Evolutionary conservation across 2,329 filamentous ascomycete genomes (phyloP).

Genomic region (Aureobasidium sp.): DNA sequence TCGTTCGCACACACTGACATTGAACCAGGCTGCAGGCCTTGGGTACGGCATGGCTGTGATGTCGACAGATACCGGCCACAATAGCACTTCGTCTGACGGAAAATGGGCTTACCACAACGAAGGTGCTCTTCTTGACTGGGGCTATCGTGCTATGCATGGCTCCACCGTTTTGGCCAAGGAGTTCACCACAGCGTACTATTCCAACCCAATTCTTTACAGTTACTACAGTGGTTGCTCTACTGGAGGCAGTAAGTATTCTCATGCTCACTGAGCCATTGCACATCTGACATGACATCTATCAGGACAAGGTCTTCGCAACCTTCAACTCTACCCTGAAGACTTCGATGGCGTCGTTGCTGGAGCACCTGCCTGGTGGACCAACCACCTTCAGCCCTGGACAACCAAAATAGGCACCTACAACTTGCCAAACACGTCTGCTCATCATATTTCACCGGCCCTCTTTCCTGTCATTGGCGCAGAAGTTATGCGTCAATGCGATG

Average conservation of each 20-base stretch:
- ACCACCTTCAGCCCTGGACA: conserved; percentile 40
- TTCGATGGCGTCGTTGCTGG: conserved; percentile 53
- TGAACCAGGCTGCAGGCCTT: conserved; percentile 21
- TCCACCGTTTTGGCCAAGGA: conserved; percentile 43
- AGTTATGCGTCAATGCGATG: conserved; percentile 46
- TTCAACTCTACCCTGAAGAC: conserved; percentile 48
- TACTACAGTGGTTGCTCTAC: conserved; percentile 55
- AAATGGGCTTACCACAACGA: conserved; percentile 34
- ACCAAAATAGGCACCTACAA: conserved; percentile 43
- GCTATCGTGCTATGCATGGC: conserved; percentile 40
- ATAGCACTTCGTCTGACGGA: conserved; percentile 28
- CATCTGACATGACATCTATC: neutral
- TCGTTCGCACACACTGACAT: neutral
- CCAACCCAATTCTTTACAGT: conserved; percentile 35
- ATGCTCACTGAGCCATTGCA: no score
- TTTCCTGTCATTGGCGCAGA: conserved; percentile 41
- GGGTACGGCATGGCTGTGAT: conserved; percentile 39
- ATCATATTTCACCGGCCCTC: conserved; percentile 38
- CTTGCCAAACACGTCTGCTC: conserved; percentile 37
- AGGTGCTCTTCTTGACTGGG: conserved; percentile 34
- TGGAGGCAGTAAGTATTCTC: conserved; percentile 40
- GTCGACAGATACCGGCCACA: conserved; percentile 42
- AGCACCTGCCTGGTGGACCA: conserved; percentile 46
- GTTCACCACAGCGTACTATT: conserved; percentile 45
- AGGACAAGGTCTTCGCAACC: conserved; percentile 47